Base-by-base conservation (phyloP, 179 eudicot genomes). In the Beta lomatogona region DNA sequence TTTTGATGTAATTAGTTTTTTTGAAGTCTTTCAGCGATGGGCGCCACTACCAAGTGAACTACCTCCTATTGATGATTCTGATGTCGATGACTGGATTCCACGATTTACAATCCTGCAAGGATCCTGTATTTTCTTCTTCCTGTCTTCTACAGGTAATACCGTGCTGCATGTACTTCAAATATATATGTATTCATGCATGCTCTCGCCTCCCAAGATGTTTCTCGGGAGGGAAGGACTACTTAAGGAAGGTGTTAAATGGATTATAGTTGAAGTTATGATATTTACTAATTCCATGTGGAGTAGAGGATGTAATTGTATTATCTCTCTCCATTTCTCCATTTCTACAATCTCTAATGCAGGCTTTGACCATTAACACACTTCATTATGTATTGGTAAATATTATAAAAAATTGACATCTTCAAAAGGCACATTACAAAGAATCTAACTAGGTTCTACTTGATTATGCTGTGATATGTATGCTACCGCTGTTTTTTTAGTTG, bases 1-100 rank as follows among this genome's bases (percentile, higher is more conserved):
- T n/a, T 71, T 9, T 63, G 54, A 50, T 44, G 14, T 6, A 14
- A 64, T 25, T 31, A 54, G 25, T 66, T 53, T 31, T 76, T 57
- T 52, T n/a, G n/a, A 36, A 54, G 14, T 44, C 76, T 83, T 69
- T 25, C 84, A 96, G 99, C 92, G 99, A 91, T 96, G 99, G 98
- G 88, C 91, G 67, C 92, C 99, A 75, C 85, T 96, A 84, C 99
- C 99, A 6, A 98, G 98, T 59, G 99, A 96, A 83, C 88, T 94
- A 67, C 97, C 92, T 86, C 93, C 94, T 6, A 80, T 94, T 73
- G 99, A 96, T 87, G 99, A 96, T 77, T 78, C 85, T 69, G 99
- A 96, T 45, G 94, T 96, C 72, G 97, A 96, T 86, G 99, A 96
- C 79, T 94, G 98, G 97, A 89, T 96, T 79, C 99, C 98, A 79